Conservation (phyloP, 2,329 filamentous ascomycete genomes). For the Cordyceps sp. region DNA sequence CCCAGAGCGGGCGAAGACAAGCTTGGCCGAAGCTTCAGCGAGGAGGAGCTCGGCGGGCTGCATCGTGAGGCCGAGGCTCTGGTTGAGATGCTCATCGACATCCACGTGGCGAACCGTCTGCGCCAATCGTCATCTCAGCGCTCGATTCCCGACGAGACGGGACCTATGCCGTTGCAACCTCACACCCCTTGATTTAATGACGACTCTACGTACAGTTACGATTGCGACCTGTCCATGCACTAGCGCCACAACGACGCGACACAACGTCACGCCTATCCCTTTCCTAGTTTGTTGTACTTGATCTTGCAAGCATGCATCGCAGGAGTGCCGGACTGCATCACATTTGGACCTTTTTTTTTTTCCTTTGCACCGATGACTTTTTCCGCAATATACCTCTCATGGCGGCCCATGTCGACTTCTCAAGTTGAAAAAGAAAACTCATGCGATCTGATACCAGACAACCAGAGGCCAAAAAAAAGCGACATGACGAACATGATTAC, state of each 20-base stretch:
- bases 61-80: conserved; percentile 32
- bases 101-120: conserved; percentile 22
- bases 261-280: background rate
- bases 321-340: too few relatives aligned
- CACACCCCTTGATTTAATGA: conserved; percentile 1
- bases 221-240: too few relatives aligned
- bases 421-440: too few relatives aligned
- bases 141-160: conserved; percentile 17
- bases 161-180: conserved; percentile 19
- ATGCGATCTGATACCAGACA: too few relatives aligned
- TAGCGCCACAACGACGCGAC: background rate
- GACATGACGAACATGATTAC: too few relatives aligned
- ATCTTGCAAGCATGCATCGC: background rate
- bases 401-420: conserved; percentile 7
- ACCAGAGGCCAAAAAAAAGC: too few relatives aligned
- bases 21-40: conserved; percentile 15
- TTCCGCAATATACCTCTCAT: conserved; percentile 13
- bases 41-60: conserved; percentile 27
- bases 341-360: conserved; percentile 1
- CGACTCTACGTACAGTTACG: too few relatives aligned
- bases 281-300: background rate
- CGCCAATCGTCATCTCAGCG: conserved; percentile 12
- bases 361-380: conserved; percentile 6
- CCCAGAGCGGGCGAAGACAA: conserved; percentile 21
- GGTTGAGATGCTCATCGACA: conserved; percentile 34